phyloP scores from a whole-genome alignment of 345 rosid genomes.

The Aquilaria malaccensis region DNA sequence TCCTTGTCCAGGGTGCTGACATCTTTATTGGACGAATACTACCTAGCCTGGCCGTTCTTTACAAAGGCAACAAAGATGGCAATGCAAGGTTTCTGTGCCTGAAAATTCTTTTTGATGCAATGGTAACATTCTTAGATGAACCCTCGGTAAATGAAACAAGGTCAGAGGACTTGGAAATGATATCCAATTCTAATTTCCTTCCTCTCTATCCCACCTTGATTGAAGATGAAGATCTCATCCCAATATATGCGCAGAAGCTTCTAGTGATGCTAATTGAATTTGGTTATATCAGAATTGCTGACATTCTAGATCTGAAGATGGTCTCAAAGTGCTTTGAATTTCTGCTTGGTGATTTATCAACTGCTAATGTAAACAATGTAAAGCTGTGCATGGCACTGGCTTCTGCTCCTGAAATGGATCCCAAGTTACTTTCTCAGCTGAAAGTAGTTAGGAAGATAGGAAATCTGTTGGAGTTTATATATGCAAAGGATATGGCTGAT shows the following conservation, averaged over 20 bases:
- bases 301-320: slow-evolving; percentile 73
- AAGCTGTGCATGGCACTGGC: slow-evolving; percentile 85
- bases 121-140: slow-evolving; percentile 67
- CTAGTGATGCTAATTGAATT: slow-evolving; percentile 89
- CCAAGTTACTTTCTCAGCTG: slow-evolving; percentile 74
- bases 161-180: slow-evolving; percentile 52
- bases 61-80: slow-evolving; percentile 90
- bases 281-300: slow-evolving; percentile 56
- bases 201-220: slow-evolving; percentile 88
- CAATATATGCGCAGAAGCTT: slow-evolving; percentile 93
- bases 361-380: slow-evolving; percentile 83
- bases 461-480: slow-evolving; percentile 76
- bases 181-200: slow-evolving; percentile 78
- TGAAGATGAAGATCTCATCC: slow-evolving; percentile 98
- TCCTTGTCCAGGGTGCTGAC: slow-evolving; percentile 48
- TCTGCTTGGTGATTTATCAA: slow-evolving; percentile 82
- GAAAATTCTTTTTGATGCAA: slow-evolving; percentile 78
- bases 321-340: slow-evolving; percentile 90
- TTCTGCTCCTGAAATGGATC: slow-evolving; percentile 94
- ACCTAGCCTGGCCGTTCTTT: slow-evolving; percentile 68
- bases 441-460: slow-evolving; percentile 83
- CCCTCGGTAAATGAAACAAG: slow-evolving; percentile 41
- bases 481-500: slow-evolving; percentile 95
- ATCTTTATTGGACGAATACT: slow-evolving; percentile 59
- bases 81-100: slow-evolving; percentile 90